phyloP scores from a whole-genome alignment of 2,329 filamentous ascomycete species.

The Cadophora sp. region DNA sequence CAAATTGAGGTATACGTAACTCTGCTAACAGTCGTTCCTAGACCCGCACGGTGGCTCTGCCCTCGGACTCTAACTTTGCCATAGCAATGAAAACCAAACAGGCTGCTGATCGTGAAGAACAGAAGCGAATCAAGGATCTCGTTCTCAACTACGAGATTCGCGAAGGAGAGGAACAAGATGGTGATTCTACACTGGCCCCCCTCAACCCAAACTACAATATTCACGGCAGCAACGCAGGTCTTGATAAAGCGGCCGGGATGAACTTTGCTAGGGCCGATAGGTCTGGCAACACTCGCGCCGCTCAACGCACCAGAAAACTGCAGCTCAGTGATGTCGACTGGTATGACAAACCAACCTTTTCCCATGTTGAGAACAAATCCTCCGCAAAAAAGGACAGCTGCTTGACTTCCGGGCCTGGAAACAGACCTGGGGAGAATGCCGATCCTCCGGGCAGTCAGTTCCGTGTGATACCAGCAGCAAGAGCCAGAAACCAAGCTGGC shows the following conservation, averaged over 20 bases:
- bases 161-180: conserved; percentile 80
- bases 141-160: conserved; percentile 96
- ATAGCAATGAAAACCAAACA: conserved; percentile 96
- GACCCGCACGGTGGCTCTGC: conserved; percentile 90
- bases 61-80: conserved; percentile 91
- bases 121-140: conserved; percentile 97
- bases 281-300: conserved; percentile 55
- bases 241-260: conserved; percentile 57
- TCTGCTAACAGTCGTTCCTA: conserved; percentile 47
- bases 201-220: conserved; percentile 56
- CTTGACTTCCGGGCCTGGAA: conserved; percentile 1
- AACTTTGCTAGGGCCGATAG: conserved; percentile 45
- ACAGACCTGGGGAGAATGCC: not conserved
- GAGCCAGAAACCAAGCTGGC: conserved; percentile 23
- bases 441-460: not conserved
- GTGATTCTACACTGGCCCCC: conserved; percentile 61
- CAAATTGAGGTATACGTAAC: not conserved
- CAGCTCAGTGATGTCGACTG: conserved; percentile 98
- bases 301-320: conserved; percentile 86
- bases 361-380: conserved; percentile 26
- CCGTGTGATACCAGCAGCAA: conserved; percentile 19
- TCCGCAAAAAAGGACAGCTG: conserved; percentile 11
- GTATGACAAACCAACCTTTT: conserved; percentile 60
- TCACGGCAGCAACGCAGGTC: conserved; percentile 60
- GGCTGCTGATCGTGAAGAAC: conserved; percentile 92